A percentile compares a stretch with the other conserved stretches of the same genome.
Conservation (phyloP, 1,284 basidiomycete genomes). For the Heterobasidion annosum region DNA sequence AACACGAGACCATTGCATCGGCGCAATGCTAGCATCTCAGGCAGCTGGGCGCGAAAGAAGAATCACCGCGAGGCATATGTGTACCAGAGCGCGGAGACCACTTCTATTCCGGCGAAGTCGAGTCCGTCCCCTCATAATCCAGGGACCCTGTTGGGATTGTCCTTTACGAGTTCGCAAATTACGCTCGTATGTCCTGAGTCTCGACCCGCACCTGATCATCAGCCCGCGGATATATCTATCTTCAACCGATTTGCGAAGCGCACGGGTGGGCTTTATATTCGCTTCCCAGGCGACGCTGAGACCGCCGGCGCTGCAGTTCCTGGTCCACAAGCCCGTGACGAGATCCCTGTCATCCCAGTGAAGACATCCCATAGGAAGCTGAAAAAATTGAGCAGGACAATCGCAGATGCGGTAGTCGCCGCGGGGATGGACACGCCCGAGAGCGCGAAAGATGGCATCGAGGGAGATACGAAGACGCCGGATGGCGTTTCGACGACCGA, state of each 20-base stretch:
- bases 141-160: background rate
- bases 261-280: constrained; percentile 29
- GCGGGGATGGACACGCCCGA: constrained; percentile 37
- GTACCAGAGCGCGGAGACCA: background rate
- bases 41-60: background rate
- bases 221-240: background rate
- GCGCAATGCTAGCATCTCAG: background rate
- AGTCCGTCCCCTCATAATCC: background rate
- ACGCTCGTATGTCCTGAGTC: constrained; percentile 8
- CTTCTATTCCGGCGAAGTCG: background rate
- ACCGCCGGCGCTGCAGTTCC: background rate
- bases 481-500: constrained; percentile 4
- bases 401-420: constrained; percentile 33
- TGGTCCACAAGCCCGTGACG: constrained; percentile 1
- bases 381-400: constrained; percentile 27
- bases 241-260: background rate
- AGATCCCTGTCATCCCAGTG: constrained; percentile 10
- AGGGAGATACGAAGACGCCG: constrained; percentile 8
- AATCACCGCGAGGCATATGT: background rate
- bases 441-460: background rate
- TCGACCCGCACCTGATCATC: background rate
- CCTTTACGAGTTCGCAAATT: constrained; percentile 8
- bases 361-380: constrained; percentile 25
- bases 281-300: constrained; percentile 15
- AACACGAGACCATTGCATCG: background rate